Base-by-base conservation (phyloP, 1,284 basidiomycete genomes). In the Tetrapyrgos nigripes region DNA sequence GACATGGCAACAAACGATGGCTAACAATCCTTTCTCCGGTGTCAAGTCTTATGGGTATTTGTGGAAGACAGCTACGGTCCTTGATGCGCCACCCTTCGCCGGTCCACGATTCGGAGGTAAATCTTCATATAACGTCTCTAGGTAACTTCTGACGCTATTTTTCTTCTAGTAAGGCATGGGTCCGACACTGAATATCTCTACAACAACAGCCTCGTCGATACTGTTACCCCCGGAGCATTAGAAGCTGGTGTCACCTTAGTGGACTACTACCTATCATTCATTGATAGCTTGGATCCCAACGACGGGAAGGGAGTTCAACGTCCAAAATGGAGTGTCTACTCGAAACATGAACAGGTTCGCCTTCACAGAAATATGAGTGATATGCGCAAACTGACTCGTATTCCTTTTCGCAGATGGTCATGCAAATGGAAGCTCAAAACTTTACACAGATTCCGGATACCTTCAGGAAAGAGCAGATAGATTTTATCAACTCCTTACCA, bases 211-310 rank as follows among this genome's bases (percentile, higher is more conserved):
- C 64, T 69, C 6, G 52, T 53, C 6, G 70, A 70, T 53, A 58
- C 60, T 1, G 69, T 71, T 3, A 51, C 64, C 2, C 66, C 73
- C 4, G 67, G 68, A 3, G 55, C 61, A 24, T 50, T 52, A n/a
- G 37, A 40, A 17, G 59, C 83, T 2, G 79, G 79, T 58, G 65
- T 53, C 11, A 53, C 71, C 19, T 80, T 83, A 75, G 75, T 80
- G 58, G 78, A 83, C 53, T 83, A 83, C 55, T 84, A 81, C 81
- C 69, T 83, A 17, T 83, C 83, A 0, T 84, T 84, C 57, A 77
- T 77, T 0, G 77, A 74, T 1, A 79, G 75, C 40, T 66, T 82
- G 44, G 73, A 80, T 54, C 82, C 82, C 4, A 84, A 84, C 60
- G 82, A 84, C 57, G 76, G 76, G 4, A 70, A 68, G 28, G 82